A percentile compares a stretch with the other conserved stretches of the same genome.
These are phyloP conservation scores for Pezicula rhizophila DNA, from an alignment of 2,329 filamentous ascomycete genomes.

Conservation along the genomic window DNA sequence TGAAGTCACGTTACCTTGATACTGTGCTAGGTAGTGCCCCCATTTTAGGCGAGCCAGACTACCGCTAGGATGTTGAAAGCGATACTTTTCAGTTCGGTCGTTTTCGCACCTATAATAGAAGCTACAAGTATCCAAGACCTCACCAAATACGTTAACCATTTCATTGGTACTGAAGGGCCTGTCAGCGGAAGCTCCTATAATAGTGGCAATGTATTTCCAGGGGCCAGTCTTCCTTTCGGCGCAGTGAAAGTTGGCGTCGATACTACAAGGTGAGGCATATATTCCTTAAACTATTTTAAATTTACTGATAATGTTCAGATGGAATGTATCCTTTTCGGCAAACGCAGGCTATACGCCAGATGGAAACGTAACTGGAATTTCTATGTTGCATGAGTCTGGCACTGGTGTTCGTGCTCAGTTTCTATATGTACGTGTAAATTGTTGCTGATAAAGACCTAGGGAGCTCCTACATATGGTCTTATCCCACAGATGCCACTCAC, in stretches of 20 bases:
- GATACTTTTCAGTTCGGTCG: background rate
- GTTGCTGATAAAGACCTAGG: slow-evolving; percentile 15
- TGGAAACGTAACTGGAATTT: slow-evolving; percentile 43
- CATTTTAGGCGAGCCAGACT: too few species aligned
- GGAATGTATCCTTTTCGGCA: slow-evolving; percentile 9
- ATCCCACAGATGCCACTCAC: slow-evolving; percentile 42
- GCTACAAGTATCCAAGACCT: slow-evolving; percentile 1
- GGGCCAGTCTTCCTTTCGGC: slow-evolving; percentile 35
- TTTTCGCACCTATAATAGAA: background rate
- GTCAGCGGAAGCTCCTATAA: slow-evolving; percentile 36
- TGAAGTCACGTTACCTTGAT: too few species aligned
- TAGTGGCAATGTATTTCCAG: slow-evolving; percentile 36
- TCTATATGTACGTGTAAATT: too few species aligned
- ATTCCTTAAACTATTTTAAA: slow-evolving; percentile 13
- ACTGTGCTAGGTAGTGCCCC: too few species aligned
- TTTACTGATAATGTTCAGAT: background rate
- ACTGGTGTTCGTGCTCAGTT: slow-evolving; percentile 32
- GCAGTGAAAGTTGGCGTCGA: slow-evolving; percentile 38
- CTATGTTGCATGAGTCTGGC: slow-evolving; percentile 49
- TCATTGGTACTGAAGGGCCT: slow-evolving; percentile 43
- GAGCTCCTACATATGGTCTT: slow-evolving; percentile 52
- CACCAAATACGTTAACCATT: slow-evolving; percentile 38
- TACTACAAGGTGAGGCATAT: slow-evolving; percentile 11
- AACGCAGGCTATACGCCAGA: slow-evolving; percentile 35
- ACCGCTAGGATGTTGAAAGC: too few species aligned